Evolutionary conservation across 2,329 filamentous ascomycete species (phyloP).

Genomic region (Cordyceps fumosorosea): DNA sequence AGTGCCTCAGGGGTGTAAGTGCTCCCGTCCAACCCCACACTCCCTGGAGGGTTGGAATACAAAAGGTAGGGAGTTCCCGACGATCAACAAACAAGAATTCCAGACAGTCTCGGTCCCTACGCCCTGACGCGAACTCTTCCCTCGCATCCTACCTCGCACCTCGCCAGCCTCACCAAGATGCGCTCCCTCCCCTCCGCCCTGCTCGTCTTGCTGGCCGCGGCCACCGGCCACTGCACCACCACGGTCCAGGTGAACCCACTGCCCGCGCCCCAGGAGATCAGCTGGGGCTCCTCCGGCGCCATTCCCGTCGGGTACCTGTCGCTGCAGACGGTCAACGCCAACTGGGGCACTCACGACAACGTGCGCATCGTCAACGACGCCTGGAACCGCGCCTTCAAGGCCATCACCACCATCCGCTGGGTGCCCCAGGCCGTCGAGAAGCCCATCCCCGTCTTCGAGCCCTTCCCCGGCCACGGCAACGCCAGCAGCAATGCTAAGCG

Average conservation of each 20-base stretch:
- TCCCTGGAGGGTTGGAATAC: not conserved
- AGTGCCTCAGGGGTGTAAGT: not conserved
- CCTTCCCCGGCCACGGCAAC: constrained; percentile 40
- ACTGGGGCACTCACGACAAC: constrained; percentile 13
- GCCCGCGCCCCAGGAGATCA: constrained; percentile 21
- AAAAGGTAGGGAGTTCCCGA: not conserved
- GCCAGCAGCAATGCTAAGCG: constrained; percentile 24
- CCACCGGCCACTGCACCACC: not conserved
- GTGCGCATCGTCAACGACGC: constrained; percentile 33
- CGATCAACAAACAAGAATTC: not conserved
- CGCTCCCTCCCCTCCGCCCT: not conserved
- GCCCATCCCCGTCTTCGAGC: constrained; percentile 41
- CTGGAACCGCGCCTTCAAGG: constrained; percentile 42
- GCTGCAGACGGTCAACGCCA: constrained; percentile 16
- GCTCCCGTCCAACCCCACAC: not conserved
- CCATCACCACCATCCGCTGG: constrained; percentile 46
- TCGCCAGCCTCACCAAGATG: not conserved
- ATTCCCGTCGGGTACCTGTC: constrained; percentile 16
- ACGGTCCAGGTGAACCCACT: constrained; percentile 23
- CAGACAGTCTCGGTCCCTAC: not conserved
- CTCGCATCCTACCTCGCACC: not conserved
- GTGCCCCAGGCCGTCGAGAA: constrained; percentile 45
- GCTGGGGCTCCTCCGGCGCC: constrained; percentile 21
- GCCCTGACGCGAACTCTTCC: not conserved
- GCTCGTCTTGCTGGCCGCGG: constrained; percentile 1